These are phyloP conservation scores for Peronospora belbahrii DNA, from an alignment of 352 stramenopile species.

Conservation along the genomic window DNA sequence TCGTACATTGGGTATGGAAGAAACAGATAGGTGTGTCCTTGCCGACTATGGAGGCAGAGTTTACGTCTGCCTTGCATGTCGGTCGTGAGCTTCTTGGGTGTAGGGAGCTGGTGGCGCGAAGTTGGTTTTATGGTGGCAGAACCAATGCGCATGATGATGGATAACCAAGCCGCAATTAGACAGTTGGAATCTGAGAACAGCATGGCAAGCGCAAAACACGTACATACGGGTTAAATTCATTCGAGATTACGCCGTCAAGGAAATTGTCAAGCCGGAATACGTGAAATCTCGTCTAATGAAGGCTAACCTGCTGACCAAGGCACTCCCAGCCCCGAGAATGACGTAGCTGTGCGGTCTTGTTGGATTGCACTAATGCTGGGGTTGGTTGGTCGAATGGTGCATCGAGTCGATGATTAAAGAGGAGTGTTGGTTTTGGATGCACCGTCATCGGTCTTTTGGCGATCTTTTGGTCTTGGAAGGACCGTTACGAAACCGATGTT, in stretches of 20 bases:
- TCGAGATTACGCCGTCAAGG: neutral
- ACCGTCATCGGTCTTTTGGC: too few species aligned
- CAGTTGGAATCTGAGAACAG: neutral
- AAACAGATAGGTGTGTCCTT: neutral
- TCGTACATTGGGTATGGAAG: conserved; percentile 3
- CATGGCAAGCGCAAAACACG: neutral
- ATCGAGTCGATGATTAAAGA: too few species aligned
- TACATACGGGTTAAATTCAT: neutral
- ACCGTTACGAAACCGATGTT: too few species aligned
- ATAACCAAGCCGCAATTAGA: neutral
- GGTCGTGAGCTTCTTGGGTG: neutral
- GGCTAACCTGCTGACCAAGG: neutral
- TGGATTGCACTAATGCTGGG: neutral
- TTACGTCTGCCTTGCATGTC: conserved; percentile 3
- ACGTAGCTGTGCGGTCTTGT: neutral
- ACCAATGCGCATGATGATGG: neutral
- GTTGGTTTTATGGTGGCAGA: neutral
- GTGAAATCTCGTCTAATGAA: neutral
- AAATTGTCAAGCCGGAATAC: neutral
- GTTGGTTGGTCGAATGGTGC: too few species aligned
- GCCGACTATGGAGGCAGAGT: neutral
- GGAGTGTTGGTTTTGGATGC: too few species aligned
- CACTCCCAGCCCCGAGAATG: neutral
- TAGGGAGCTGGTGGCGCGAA: neutral
- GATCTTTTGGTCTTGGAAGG: too few species aligned